A percentile compares a stretch with the other conserved stretches of the same genome.
Evolutionary conservation across 2,329 filamentous ascomycete species (phyloP).

Genomic region (Xylaria digitata): DNA sequence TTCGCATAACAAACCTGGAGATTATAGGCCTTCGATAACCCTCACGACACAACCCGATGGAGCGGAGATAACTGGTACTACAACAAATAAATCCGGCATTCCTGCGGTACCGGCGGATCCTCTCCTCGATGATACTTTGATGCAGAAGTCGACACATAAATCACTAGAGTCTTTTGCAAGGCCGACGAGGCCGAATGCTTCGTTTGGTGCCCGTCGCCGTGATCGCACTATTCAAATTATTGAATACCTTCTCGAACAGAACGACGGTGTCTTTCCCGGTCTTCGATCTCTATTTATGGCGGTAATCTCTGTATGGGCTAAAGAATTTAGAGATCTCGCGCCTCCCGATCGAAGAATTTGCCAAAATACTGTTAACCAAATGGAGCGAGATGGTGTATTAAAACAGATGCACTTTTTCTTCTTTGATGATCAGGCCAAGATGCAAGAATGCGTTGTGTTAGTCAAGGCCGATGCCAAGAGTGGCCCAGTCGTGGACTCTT

Average conservation of each 20-base stretch:
- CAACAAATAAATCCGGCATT: background rate
- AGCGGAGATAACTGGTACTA: background rate
- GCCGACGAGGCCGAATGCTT: conserved; percentile 44
- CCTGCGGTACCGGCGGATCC: background rate
- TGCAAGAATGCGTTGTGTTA: conserved; percentile 47
- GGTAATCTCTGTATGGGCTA: conserved; percentile 58
- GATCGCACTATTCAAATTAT: conserved; percentile 56
- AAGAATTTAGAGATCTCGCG: conserved; percentile 54
- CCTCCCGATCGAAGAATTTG: conserved; percentile 51
- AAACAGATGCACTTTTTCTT: conserved; percentile 47
- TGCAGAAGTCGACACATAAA: conserved; percentile 28
- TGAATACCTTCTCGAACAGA: conserved; percentile 55
- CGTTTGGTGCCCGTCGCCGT: conserved; percentile 48
- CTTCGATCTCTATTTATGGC: conserved; percentile 63
- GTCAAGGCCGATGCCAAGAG: conserved; percentile 33
- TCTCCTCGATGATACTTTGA: background rate
- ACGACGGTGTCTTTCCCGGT: conserved; percentile 62
- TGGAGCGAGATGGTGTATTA: conserved; percentile 44
- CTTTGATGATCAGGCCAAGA: conserved; percentile 42
- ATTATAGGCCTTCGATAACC: background rate
- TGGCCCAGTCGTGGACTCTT: conserved; percentile 46
- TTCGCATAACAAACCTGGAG: background rate
- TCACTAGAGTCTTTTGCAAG: conserved; percentile 38
- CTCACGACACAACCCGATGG: background rate
- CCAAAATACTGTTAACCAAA: conserved; percentile 45